phyloP scores from a whole-genome alignment of 2,329 filamentous ascomycete genomes.

The Aureobasidium mangrovei region DNA sequence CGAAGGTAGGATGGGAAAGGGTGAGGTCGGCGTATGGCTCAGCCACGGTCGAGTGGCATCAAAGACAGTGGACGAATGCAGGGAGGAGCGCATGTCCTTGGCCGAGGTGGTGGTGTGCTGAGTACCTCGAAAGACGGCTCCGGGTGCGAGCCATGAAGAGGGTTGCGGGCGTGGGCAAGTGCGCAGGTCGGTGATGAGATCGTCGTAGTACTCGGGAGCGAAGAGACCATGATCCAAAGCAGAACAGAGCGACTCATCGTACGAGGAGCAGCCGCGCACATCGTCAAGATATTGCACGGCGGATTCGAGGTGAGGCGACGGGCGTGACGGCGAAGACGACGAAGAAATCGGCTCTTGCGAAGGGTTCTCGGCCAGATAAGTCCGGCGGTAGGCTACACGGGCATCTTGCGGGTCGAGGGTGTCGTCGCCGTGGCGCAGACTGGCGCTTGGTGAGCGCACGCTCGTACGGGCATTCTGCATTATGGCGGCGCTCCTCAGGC shows the following conservation, averaged over 20 bases:
- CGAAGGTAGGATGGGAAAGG: conserved; percentile 14
- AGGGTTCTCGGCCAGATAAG: conserved; percentile 27
- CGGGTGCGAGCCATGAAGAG: conserved; percentile 55
- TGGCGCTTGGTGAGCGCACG: conserved; percentile 22
- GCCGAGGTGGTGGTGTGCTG: conserved; percentile 46
- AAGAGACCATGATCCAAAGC: conserved; percentile 48
- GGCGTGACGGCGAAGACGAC: not conserved
- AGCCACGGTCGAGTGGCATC: conserved; percentile 33
- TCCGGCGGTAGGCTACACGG: conserved; percentile 25
- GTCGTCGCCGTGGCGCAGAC: conserved; percentile 24
- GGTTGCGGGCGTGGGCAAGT: conserved; percentile 42
- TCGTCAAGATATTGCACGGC: conserved; percentile 54
- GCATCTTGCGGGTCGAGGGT: not conserved
- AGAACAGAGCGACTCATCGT: conserved; percentile 46
- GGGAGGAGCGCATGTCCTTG: not conserved
- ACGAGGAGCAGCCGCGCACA: conserved; percentile 44
- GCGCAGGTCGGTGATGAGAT: conserved; percentile 50
- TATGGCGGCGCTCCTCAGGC: conserved; percentile 25
- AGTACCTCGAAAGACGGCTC: conserved; percentile 51
- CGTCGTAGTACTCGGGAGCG: conserved; percentile 43
- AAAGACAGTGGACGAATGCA: conserved; percentile 20
- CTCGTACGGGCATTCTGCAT: conserved; percentile 24
- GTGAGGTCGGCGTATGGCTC: conserved; percentile 21
- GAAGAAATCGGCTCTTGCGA: conserved; percentile 5
- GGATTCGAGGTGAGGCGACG: conserved; percentile 41